Base-by-base conservation (phyloP, 2,329 filamentous ascomycete species). In the Claviceps africana region DNA sequence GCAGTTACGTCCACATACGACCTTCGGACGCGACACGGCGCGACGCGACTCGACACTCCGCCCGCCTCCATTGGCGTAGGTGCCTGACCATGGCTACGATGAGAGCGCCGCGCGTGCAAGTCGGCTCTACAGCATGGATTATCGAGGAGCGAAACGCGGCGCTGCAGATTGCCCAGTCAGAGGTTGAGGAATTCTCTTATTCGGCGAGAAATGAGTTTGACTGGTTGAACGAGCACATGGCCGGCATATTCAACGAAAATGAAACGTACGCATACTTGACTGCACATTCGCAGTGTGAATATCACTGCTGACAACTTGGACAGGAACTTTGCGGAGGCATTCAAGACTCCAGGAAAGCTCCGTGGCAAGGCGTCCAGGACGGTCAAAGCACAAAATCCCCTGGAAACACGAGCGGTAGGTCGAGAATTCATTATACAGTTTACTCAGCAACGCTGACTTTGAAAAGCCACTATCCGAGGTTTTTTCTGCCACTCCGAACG, bases 151-250 rank as follows among this genome's bases (percentile, higher is more conserved):
- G 90, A 60, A 78, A 83, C 44, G 86, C 90, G 62, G 83, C 88
- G 15, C 72, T 82, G 51, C 79, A 86, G 58, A 82, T 96, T 56
- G 78, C 86, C 17, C 77, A 85, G 47, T 79, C 88, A 52, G 93
- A 97, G 67, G 79, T 87, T 51, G 91, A 97, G 59, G 94, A 98
- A 70, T 94, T 97, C 64, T 81, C 86, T 44, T 97, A 87, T 70
- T 88, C 89, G 31, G 90, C 88, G 56, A 82, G 87, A 54, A 95
- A 97, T 69, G 93, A 98, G 67, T 74, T 97, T 63, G 90, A 97
- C 65, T 98, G 93, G 93, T 75, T 98, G 61, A 97, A 98, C 64
- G 93, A 97, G 71, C 93, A 98, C 67, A 96, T 98, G 91, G 81
- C 82, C 48, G 88, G 95, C 57, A 88, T 98, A 62, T 95, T 97